phyloP scores from a whole-genome alignment of 495 filamentous ascomycete species.

The Tuber indicum region DNA sequence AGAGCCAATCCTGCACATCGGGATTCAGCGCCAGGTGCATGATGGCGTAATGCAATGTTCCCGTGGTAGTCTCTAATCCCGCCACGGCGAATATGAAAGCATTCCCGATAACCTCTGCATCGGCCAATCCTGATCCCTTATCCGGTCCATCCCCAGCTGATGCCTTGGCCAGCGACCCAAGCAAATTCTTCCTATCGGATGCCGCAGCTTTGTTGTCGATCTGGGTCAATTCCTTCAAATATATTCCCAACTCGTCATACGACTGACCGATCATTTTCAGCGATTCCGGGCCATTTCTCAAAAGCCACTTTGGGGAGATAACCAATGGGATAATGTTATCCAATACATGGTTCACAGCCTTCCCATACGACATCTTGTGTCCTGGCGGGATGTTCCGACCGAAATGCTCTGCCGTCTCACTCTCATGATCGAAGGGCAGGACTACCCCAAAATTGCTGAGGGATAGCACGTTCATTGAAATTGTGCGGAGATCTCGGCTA shows the following conservation, averaged over 20 bases:
- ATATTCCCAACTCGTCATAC: slow-evolving; percentile 25
- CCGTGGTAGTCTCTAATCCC: slow-evolving; percentile 51
- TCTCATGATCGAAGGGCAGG: slow-evolving; percentile 13
- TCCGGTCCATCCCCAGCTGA: slow-evolving; percentile 22
- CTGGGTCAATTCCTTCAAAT: slow-evolving; percentile 30
- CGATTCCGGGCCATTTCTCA: slow-evolving; percentile 11
- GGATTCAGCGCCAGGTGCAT: slow-evolving; percentile 45
- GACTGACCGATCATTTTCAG: slow-evolving; percentile 18
- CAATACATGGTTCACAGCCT: slow-evolving; percentile 39
- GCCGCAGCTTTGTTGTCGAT: slow-evolving; percentile 8
- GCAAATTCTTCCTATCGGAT: slow-evolving; percentile 18
- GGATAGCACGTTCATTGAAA: slow-evolving; percentile 28
- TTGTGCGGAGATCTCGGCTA: slow-evolving; percentile 11
- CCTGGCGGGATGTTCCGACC: slow-evolving; percentile 9
- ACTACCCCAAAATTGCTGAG: slow-evolving; percentile 25
- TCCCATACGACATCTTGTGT: slow-evolving; percentile 28
- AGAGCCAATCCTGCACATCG: slow-evolving; percentile 45
- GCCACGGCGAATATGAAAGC: slow-evolving; percentile 50
- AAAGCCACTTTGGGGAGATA: slow-evolving; percentile 22
- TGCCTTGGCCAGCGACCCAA: slow-evolving; percentile 22
- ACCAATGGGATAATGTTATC: slow-evolving; percentile 29
- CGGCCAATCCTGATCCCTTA: slow-evolving; percentile 32
- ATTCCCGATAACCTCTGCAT: slow-evolving; percentile 49
- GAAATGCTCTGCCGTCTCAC: slow-evolving; percentile 6
- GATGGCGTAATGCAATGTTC: slow-evolving; percentile 45